Evolutionary conservation across 2,329 filamentous ascomycete species (phyloP).

Genomic region (Sphaerulina vaccinii): DNA sequence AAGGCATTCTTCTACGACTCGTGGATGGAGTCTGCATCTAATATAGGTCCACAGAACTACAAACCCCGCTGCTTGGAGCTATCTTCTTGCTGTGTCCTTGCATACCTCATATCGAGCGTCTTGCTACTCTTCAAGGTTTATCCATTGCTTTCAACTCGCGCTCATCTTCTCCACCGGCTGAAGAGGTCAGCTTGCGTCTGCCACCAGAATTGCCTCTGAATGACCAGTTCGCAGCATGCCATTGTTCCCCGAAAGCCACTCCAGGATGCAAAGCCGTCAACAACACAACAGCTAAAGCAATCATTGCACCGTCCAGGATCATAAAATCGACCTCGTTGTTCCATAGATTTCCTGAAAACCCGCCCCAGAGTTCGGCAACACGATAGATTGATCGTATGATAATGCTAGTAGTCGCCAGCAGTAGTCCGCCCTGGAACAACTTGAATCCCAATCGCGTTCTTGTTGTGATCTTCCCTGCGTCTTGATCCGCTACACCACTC

Average conservation of each 20-base stretch:
- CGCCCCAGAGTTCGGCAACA: constrained; percentile 63
- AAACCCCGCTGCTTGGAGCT: too few relatives aligned
- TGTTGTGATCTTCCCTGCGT: constrained; percentile 32
- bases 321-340: constrained; percentile 52
- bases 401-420: constrained; percentile 57
- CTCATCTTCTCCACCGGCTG: too few relatives aligned
- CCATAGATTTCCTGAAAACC: constrained; percentile 60
- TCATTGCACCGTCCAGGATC: constrained; percentile 55
- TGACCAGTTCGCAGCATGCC: constrained; percentile 31
- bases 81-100: too few relatives aligned
- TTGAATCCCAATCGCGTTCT: constrained; percentile 50
- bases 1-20: too few relatives aligned
- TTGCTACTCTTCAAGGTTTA: too few relatives aligned
- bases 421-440: constrained; percentile 54
- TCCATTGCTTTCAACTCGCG: too few relatives aligned
- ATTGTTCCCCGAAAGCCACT: constrained; percentile 30
- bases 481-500: constrained; percentile 20
- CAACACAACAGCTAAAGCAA: constrained; percentile 46
- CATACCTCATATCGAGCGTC: too few relatives aligned
- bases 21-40: too few relatives aligned
- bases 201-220: too few relatives aligned
- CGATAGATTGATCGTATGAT: constrained; percentile 65
- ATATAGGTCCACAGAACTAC: too few relatives aligned
- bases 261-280: constrained; percentile 53
- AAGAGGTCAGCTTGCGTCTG: too few relatives aligned